phyloP scores from a whole-genome alignment of 2,329 filamentous ascomycete genomes.

The Pyrenochaeta sp. region DNA sequence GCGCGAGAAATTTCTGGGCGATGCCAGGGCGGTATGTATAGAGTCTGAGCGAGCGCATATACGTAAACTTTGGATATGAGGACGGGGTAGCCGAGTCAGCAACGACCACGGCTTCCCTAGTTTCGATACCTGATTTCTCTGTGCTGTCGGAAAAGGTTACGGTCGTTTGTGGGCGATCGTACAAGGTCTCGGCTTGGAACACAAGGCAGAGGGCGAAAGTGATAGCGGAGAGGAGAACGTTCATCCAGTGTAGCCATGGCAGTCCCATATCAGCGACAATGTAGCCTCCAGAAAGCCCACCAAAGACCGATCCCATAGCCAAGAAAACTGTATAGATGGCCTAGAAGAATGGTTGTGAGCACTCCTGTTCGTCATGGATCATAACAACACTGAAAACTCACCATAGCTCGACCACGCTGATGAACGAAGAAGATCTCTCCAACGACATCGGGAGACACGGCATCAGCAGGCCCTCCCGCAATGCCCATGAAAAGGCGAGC shows the following conservation, averaged over 20 bases:
- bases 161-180: conserved; percentile 37
- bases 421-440: conserved; percentile 55
- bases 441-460: conserved; percentile 50
- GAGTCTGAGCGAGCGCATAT: conserved; percentile 46
- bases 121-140: conserved; percentile 21
- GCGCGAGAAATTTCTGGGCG: conserved; percentile 44
- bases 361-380: no score
- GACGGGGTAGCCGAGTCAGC: conserved; percentile 12
- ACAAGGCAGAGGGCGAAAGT: conserved; percentile 44
- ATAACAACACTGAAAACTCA: no score
- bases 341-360: conserved; percentile 15
- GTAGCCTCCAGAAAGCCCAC: conserved; percentile 51
- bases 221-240: conserved; percentile 45
- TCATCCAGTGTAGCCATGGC: conserved; percentile 52
- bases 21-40: conserved; percentile 46
- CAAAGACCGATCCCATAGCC: conserved; percentile 46
- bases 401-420: conserved; percentile 51
- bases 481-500: conserved; percentile 50
- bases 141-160: conserved; percentile 17
- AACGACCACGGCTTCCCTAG: conserved; percentile 23
- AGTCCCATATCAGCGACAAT: conserved; percentile 47
- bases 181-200: conserved; percentile 51
- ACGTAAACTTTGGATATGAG: conserved; percentile 40
- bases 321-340: conserved; percentile 54
- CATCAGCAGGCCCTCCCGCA: conserved; percentile 48